Percentiles rank a stretch among this genome's conserved stretches.
These are phyloP conservation scores for Phialocephala subalpina DNA, from an alignment of 2,329 filamentous ascomycete species.

Conservation along the genomic window DNA sequence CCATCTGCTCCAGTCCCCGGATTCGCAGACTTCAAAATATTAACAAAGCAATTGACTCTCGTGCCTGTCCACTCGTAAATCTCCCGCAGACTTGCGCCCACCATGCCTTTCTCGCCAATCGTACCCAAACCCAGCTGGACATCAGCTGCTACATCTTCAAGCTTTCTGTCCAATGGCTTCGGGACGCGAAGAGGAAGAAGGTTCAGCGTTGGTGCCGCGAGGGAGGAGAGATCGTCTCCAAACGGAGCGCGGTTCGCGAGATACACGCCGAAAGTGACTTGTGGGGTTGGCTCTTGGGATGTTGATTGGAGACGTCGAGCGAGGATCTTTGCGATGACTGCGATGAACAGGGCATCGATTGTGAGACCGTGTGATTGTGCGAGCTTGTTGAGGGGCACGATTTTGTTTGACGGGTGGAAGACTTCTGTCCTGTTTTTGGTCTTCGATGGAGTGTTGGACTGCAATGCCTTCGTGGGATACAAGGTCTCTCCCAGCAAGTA, in stretches of 20 bases:
- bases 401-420: constrained; percentile 59
- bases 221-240: constrained; percentile 54
- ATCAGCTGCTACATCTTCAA: constrained; percentile 60
- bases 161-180: constrained; percentile 37
- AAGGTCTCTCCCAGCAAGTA: constrained; percentile 44
- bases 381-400: constrained; percentile 49
- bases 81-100: constrained; percentile 71
- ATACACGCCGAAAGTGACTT: constrained; percentile 76
- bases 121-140: constrained; percentile 74
- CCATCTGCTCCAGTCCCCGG: not conserved
- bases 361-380: constrained; percentile 65
- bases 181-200: constrained; percentile 75
- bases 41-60: constrained; percentile 76
- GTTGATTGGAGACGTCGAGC: constrained; percentile 13
- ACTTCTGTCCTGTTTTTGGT: constrained; percentile 40
- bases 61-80: constrained; percentile 79
- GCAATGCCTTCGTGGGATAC: constrained; percentile 7
- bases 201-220: constrained; percentile 77
- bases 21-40: constrained; percentile 66
- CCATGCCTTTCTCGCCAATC: constrained; percentile 64
- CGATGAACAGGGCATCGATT: constrained; percentile 79
- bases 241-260: constrained; percentile 76
- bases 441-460: constrained; percentile 44
- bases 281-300: constrained; percentile 16
- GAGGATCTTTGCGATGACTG: constrained; percentile 65